Percentiles rank a stretch among this genome's conserved stretches.
These are phyloP conservation scores for Paecilomyces fulvus DNA, from an alignment of 2,329 filamentous ascomycete genomes.

Conservation along the genomic window DNA sequence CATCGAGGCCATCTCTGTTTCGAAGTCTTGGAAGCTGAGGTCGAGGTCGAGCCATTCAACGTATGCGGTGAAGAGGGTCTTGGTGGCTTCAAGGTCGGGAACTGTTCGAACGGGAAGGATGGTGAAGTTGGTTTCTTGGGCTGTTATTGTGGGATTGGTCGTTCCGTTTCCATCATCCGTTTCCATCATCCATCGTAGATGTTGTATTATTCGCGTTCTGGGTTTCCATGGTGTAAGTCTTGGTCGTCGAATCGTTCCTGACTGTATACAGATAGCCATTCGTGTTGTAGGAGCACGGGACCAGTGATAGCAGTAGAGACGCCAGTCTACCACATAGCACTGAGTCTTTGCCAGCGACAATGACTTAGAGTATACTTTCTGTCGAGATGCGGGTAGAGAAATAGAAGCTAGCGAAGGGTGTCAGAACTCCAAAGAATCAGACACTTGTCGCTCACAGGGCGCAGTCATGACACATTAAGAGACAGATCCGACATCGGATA, in stretches of 20 bases:
- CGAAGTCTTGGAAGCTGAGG: constrained; percentile 50
- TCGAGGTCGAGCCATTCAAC: constrained; percentile 42
- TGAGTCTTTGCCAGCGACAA: too few species aligned
- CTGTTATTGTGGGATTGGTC: neutral
- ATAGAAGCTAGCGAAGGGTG: neutral
- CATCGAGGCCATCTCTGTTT: constrained; percentile 42
- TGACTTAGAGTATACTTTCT: too few species aligned
- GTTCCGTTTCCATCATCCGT: too few species aligned
- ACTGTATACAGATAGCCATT: too few species aligned
- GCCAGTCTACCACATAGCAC: too few species aligned
- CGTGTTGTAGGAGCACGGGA: too few species aligned
- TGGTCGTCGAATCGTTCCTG: neutral
- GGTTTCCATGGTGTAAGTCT: neutral
- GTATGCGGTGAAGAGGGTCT: constrained; percentile 37
- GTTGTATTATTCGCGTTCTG: neutral
- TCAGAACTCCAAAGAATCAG: neutral
- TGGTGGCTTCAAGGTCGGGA: constrained; percentile 19
- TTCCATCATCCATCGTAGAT: neutral
- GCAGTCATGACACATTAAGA: neutral
- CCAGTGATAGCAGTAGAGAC: too few species aligned
- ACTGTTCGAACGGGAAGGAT: neutral
- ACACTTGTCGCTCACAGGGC: neutral
- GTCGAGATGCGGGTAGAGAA: too few species aligned
- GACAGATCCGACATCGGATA: neutral
- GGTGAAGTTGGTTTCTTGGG: neutral